These are phyloP conservation scores for Gamarada debralockiae DNA, from an alignment of 495 filamentous ascomycete species.

Conservation along the genomic window DNA sequence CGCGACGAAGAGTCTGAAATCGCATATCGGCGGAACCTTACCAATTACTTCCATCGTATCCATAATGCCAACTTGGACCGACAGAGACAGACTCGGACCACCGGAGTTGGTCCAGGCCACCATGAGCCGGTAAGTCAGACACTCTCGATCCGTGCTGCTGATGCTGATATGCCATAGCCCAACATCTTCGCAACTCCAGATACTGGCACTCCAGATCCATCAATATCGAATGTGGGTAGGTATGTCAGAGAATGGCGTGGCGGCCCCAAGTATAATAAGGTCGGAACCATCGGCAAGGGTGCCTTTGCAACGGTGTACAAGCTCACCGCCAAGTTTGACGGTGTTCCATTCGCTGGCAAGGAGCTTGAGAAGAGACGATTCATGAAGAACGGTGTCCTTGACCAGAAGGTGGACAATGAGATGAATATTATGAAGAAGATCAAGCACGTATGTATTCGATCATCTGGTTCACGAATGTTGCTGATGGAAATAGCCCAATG, in stretches of 20 bases:
- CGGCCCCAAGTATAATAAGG: conserved; percentile 75
- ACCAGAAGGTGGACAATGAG: conserved; percentile 88
- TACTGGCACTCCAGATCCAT: conserved; percentile 4
- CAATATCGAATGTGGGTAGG: conserved; percentile 17
- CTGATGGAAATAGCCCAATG: conserved; percentile 63
- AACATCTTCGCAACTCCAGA: conserved; percentile 21
- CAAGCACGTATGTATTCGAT: conserved; percentile 62
- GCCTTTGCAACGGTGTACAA: conserved; percentile 92
- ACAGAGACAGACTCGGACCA: conserved; percentile 1
- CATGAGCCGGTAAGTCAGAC: conserved; percentile 15
- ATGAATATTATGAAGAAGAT: conserved; percentile 88
- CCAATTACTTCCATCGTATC: conserved; percentile 17
- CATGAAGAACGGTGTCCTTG: conserved; percentile 80
- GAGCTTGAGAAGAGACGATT: conserved; percentile 86
- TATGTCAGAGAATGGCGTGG: conserved; percentile 67
- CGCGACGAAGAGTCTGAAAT: conserved; percentile 15
- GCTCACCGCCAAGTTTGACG: conserved; percentile 73
- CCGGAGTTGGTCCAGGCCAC: background rate
- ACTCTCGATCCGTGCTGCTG: background rate
- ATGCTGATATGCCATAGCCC: conserved; percentile 14
- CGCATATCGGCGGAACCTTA: conserved; percentile 22
- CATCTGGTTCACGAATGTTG: background rate
- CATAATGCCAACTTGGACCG: conserved; percentile 4
- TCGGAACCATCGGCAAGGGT: conserved; percentile 79
- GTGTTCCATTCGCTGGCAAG: conserved; percentile 80